These are phyloP conservation scores for Ceratocystis huliohia DNA, from an alignment of 2,329 filamentous ascomycete genomes.

Conservation along the genomic window DNA sequence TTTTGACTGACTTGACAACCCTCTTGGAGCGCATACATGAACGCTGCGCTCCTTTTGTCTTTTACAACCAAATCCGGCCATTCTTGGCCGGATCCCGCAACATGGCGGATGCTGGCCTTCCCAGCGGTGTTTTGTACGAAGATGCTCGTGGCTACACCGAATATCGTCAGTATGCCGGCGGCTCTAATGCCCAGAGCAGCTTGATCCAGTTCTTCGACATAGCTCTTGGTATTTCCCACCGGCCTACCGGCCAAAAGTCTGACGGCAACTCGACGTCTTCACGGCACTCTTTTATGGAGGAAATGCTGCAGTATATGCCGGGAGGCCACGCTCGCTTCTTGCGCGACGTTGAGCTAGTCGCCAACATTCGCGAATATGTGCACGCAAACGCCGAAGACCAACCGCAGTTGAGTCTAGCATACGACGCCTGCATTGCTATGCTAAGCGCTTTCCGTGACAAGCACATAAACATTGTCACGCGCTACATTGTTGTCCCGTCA, in stretches of 20 bases:
- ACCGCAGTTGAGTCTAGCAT: constrained; percentile 60
- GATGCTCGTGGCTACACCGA: constrained; percentile 54
- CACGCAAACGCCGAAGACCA: constrained; percentile 44
- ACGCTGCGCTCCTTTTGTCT: constrained; percentile 83
- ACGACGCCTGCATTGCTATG: constrained; percentile 75
- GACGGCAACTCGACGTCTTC: constrained; percentile 35
- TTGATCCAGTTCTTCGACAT: constrained; percentile 97
- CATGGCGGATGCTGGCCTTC: constrained; percentile 87
- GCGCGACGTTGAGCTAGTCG: constrained; percentile 60
- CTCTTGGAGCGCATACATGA: constrained; percentile 87
- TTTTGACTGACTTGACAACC: constrained; percentile 67
- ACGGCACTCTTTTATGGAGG: constrained; percentile 80
- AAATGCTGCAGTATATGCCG: constrained; percentile 97
- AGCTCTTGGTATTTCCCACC: constrained; percentile 76
- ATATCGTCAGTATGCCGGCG: constrained; percentile 79
- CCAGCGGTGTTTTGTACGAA: constrained; percentile 77
- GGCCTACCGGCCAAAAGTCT: constrained; percentile 59
- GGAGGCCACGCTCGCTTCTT: constrained; percentile 83
- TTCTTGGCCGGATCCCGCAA: constrained; percentile 96
- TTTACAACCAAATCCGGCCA: constrained; percentile 91
- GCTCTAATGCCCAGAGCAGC: constrained; percentile 93
- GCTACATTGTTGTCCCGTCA: constrained; percentile 87
- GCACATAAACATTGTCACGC: constrained; percentile 89
- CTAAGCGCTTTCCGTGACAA: constrained; percentile 66
- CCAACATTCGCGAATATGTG: constrained; percentile 81